Percentiles rank a stretch among this genome's conserved stretches.
Conservation (phyloP, 1,284 basidiomycete species). For the Xerocomus minutiporus region DNA sequence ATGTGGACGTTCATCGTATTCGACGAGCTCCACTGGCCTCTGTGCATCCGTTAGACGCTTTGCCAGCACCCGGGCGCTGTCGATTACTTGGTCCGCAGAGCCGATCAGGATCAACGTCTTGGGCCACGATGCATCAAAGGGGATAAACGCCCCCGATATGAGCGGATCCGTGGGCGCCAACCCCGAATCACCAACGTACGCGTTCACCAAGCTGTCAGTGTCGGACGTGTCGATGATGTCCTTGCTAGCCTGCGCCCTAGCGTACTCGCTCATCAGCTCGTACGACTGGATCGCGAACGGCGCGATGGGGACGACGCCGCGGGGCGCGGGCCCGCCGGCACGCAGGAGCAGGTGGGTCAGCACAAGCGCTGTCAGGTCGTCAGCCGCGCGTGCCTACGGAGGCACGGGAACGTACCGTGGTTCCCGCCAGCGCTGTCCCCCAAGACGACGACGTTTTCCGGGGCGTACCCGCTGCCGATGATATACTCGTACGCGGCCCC, state of each 20-base stretch:
- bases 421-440: constrained; percentile 29
- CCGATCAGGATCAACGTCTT: constrained; percentile 26
- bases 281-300: not conserved
- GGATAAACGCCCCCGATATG: constrained; percentile 15
- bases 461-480: constrained; percentile 19
- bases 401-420: constrained; percentile 12
- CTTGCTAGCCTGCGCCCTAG: not conserved
- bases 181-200: constrained; percentile 17
- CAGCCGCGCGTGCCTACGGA: not conserved
- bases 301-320: constrained; percentile 13
- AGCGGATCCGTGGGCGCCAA: constrained; percentile 15
- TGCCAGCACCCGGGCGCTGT: constrained; percentile 7
- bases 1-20: constrained; percentile 16
- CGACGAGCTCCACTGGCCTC: constrained; percentile 20
- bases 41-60: constrained; percentile 3
- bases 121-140: constrained; percentile 20
- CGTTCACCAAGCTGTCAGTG: fast-evolving
- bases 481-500: constrained; percentile 25
- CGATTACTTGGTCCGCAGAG: constrained; percentile 8
- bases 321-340: constrained; percentile 8
- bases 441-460: constrained; percentile 18
- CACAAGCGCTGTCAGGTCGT: constrained; percentile 16
- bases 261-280: not conserved
- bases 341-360: constrained; percentile 20
- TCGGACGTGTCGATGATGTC: constrained; percentile 6